Evolutionary conservation across 345 rosid species (phyloP), one percentile per base, ranked within the genome.

Genomic region (Salix purpurea): DNA sequence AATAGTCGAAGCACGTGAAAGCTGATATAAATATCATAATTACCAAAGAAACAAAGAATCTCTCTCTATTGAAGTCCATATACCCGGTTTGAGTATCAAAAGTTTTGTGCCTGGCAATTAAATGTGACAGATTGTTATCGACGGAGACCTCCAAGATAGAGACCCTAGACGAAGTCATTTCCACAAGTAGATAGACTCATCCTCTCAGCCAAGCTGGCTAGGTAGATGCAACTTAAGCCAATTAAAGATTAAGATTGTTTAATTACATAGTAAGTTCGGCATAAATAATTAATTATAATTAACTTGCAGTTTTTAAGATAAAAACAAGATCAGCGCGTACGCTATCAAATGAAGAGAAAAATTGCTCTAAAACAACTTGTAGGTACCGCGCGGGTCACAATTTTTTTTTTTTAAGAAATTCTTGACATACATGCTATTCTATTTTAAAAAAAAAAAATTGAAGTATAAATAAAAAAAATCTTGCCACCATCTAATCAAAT

Each of bases 101-200:
- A 34, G 37, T 36, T 36, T 36, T 34, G 36, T 34, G 36, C 36
- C 36, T 34, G 36, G 36, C 36, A 34, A 34, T 34, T 34, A 34
- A 77, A 66, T 71, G 76, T 16, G 74, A 74, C 32, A 36, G 64
- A 73, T 61, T 64, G 23, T 56, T 58, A 34, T 34, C 52, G 80
- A 77, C 42, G 70, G 77, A 69, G 64, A 81, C 77, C 67, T 11
- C 24, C n/a, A 1, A 23, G 28, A 58, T 23, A 10, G 52, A 30
- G 72, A 65, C 79, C 72, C 42, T 13, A 39, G 67, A 60, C 71
- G 50, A 62, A 52, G 61, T 69, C 76, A 66, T 71, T 58, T 75
- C 76, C 80, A 73, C 69, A 69, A 40, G 46, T 73, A 40, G 64
- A 58, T 9, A 23, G 26, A 58, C 64, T n/a, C 69, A 39, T 71